Percentiles rank a stretch among this genome's conserved stretches.
Evolutionary conservation across 306 rosid species (phyloP).

Genomic region (Ormosia semicastrata): DNA sequence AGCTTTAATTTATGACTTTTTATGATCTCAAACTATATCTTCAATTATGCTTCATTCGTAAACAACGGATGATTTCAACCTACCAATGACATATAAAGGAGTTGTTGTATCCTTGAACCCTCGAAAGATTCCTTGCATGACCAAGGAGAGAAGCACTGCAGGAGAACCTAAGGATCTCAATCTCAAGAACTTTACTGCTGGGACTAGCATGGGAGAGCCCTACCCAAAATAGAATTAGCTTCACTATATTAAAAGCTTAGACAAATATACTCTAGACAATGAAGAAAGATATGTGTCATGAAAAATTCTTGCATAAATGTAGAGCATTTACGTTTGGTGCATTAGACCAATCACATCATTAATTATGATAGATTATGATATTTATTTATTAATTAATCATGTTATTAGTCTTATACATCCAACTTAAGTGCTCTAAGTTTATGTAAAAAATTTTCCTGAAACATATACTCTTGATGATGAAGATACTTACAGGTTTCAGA

Average conservation of each 20-base stretch:
- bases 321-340: no score
- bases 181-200: conserved; percentile 72
- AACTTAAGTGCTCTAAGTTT: no score
- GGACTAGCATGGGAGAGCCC: conserved; percentile 78
- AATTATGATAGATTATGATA: no score
- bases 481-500: conserved; percentile 60
- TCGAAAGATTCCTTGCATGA: conserved; percentile 96
- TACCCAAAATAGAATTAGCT: conserved; percentile 17
- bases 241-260: neutral
- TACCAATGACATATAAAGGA: conserved; percentile 88
- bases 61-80: conserved; percentile 6
- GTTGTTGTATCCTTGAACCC: conserved; percentile 96
- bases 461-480: no score
- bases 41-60: neutral
- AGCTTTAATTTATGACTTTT: neutral
- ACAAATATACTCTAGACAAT: neutral
- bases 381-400: no score
- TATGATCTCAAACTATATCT: neutral
- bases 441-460: no score
- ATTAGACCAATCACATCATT: no score
- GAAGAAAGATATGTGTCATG: no score
- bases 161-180: conserved; percentile 94
- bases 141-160: conserved; percentile 94
- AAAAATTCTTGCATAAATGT: no score
- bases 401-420: no score